phyloP scores from a whole-genome alignment of 1,284 basidiomycete species.

The Singerocomus rubriflavus region DNA sequence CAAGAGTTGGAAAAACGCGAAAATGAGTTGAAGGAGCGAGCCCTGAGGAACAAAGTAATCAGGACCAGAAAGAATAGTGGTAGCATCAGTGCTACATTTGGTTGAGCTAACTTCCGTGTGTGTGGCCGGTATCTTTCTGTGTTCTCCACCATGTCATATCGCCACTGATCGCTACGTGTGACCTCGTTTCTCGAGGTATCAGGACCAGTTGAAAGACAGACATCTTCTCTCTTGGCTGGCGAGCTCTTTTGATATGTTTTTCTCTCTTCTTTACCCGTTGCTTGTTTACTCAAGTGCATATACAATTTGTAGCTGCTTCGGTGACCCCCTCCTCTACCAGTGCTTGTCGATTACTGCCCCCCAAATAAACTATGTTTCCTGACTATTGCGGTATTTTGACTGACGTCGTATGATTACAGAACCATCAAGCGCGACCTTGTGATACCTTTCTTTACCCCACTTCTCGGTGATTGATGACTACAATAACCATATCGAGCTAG shows the following conservation, averaged over 20 bases:
- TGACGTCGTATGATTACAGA: constrained; percentile 1
- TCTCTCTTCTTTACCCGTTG: not conserved
- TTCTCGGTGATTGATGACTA: not conserved
- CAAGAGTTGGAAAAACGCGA: constrained; percentile 59
- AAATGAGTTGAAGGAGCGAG: constrained; percentile 73
- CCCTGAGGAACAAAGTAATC: constrained; percentile 77
- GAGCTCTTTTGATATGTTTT: constrained; percentile 22
- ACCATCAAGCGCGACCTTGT: not conserved
- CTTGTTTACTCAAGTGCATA: constrained; percentile 24
- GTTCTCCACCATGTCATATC: constrained; percentile 12
- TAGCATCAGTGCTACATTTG: constrained; percentile 13
- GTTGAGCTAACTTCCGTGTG: constrained; percentile 16
- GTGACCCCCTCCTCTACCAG: constrained; percentile 7
- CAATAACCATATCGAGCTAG: not conserved
- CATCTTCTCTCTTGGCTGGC: constrained; percentile 25
- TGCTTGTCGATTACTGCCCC: constrained; percentile 23
- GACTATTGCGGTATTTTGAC: constrained; percentile 3
- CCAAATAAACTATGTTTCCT: constrained; percentile 22
- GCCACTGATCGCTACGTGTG: constrained; percentile 23
- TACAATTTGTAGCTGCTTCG: constrained; percentile 24
- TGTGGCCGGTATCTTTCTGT: constrained; percentile 23
- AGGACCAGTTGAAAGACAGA: constrained; percentile 23
- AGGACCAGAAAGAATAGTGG: constrained; percentile 56
- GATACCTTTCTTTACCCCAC: not conserved
- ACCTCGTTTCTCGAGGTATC: constrained; percentile 23